These are phyloP conservation scores for Saposhnikovia divaricata DNA, from an alignment of 129 eudicot genomes.

Conservation along the genomic window DNA sequence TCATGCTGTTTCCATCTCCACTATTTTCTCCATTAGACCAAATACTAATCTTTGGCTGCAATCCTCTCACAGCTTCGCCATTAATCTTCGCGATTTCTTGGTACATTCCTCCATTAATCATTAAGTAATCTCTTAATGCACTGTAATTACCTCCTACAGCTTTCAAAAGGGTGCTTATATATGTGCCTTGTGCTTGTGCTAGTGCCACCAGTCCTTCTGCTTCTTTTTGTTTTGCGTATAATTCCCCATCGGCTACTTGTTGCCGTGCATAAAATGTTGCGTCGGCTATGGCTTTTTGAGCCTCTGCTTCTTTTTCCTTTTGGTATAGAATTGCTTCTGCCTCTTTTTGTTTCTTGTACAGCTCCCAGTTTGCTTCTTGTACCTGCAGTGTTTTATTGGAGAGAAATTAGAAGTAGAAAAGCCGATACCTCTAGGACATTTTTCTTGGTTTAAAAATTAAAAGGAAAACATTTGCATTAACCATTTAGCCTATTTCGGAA, in stretches of 20 bases:
- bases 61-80: background rate
- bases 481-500: too few species aligned
- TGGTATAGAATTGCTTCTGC: conserved; percentile 29
- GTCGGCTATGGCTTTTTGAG: conserved; percentile 26
- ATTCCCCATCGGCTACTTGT: conserved; percentile 25
- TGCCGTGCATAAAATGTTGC: conserved; percentile 17
- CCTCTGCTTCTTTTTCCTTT: conserved; percentile 26
- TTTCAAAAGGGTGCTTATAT: background rate
- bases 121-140: background rate
- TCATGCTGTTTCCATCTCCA: background rate
- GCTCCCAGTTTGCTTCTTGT: conserved; percentile 37
- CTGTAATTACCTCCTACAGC: background rate
- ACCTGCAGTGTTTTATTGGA: conserved; percentile 11
- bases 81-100: background rate
- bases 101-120: conserved; percentile 1
- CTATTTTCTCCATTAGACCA: background rate
- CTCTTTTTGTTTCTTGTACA: conserved; percentile 23
- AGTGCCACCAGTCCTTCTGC: conserved; percentile 11
- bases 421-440: too few species aligned
- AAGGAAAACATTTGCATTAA: too few species aligned
- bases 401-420: background rate
- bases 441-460: too few species aligned
- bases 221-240: conserved; percentile 31
- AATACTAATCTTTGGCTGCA: background rate
- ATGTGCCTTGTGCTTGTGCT: background rate